Conservation (phyloP, 2,329 filamentous ascomycete species). For the Raffaelea deltoideospora region DNA sequence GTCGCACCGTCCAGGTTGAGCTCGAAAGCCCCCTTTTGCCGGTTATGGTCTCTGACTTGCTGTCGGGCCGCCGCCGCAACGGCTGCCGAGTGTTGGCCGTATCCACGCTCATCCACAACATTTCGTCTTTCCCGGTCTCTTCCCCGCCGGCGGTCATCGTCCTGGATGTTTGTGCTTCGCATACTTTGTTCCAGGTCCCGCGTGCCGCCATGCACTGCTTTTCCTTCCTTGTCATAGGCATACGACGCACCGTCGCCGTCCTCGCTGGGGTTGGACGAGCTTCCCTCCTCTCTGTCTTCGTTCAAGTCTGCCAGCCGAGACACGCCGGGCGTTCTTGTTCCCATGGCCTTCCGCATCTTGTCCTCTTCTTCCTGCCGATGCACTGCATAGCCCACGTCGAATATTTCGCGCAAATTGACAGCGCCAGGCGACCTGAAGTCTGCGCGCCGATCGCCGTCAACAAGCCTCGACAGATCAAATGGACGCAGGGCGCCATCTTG, state of each 20-base stretch:
- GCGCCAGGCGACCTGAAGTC: conserved; percentile 94
- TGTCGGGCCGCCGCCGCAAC: conserved; percentile 74
- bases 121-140: conserved; percentile 32
- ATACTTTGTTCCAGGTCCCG: conserved; percentile 75
- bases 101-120: conserved; percentile 42
- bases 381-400: conserved; percentile 95
- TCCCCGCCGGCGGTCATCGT: conserved; percentile 37
- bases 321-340: conserved; percentile 48
- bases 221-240: conserved; percentile 33
- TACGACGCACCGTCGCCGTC: conserved; percentile 3
- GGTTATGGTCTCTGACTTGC: conserved; percentile 53
- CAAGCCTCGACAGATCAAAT: conserved; percentile 39
- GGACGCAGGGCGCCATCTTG: conserved; percentile 33
- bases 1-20: conserved; percentile 85
- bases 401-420: conserved; percentile 90
- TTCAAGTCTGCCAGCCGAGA: conserved; percentile 46
- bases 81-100: conserved; percentile 75
- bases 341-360: conserved; percentile 76
- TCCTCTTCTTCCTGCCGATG: conserved; percentile 92
- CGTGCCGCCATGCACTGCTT: conserved; percentile 28
- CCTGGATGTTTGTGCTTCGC: conserved; percentile 62
- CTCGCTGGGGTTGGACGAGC: conserved; percentile 17
- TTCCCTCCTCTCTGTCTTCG: conserved; percentile 50
- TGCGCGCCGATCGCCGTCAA: conserved; percentile 50
- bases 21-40: conserved; percentile 74